Evolutionary conservation across 169 alveolate genomes (phyloP).

Genomic region (Babesia divergens): DNA sequence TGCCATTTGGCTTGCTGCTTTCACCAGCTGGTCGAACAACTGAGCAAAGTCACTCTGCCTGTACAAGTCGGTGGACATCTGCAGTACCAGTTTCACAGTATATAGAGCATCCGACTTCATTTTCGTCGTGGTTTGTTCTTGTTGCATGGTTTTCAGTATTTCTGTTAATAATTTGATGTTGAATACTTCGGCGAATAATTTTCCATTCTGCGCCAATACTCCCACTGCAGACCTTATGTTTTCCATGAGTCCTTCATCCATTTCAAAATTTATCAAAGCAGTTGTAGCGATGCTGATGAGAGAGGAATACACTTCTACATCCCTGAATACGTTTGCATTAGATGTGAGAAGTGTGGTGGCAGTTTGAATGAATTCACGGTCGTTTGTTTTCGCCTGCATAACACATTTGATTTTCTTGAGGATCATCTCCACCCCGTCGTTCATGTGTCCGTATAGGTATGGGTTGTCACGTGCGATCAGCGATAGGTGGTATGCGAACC

Average conservation of each 20-base stretch:
- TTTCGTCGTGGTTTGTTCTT: not conserved
- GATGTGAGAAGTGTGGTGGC: not conserved
- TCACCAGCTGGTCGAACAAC: not conserved
- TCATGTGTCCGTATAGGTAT: not conserved
- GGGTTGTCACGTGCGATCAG: conserved; percentile 10
- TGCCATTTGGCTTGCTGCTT: not conserved
- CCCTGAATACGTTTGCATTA: conserved; percentile 13
- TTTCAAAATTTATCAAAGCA: not conserved
- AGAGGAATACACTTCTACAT: not conserved
- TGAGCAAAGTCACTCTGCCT: not conserved
- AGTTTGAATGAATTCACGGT: not conserved
- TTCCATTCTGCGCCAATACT: not conserved
- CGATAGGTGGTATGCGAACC: conserved; percentile 32
- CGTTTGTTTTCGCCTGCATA: not conserved
- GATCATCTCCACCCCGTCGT: not conserved
- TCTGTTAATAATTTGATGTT: not conserved
- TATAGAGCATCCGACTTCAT: not conserved
- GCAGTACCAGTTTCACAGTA: not conserved
- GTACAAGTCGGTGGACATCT: not conserved
- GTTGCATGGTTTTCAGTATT: not conserved
- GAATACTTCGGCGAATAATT: not conserved
- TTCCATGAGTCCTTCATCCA: not conserved
- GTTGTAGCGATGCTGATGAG: not conserved
- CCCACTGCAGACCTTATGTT: not conserved
- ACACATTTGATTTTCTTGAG: not conserved